Base-by-base conservation (phyloP, 2,329 filamentous ascomycete species). In the Metarhizium humberi region DNA sequence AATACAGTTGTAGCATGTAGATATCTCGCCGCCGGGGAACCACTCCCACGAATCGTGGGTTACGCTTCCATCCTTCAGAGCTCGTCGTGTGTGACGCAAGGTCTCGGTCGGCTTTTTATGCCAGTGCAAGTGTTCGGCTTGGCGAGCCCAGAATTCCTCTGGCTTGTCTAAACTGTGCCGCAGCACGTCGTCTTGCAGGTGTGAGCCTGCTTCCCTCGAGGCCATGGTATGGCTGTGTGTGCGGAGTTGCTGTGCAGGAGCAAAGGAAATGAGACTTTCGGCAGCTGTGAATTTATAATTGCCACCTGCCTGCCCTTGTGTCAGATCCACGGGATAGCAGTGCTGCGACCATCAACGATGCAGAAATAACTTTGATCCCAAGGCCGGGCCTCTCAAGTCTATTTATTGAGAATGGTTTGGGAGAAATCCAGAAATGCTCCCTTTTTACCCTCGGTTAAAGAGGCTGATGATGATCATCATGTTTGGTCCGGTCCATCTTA, bases 11-110 rank as follows among this genome's bases (percentile, higher is more conserved):
- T 90, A 95, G 62, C 88, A 90, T 0, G 90, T 96, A 43, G 88
- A 94, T 62, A 97, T 88, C 73, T 94, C 85, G 59, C 92, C 92
- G 59, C 84, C 89, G 0, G 88, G 82, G 62, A 95, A 96, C 92
- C 92, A 97, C 59, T 84, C 81, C 91, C 92, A 96, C 66, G 87
- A 84, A 46, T 83, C 78, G 66, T 95, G 85, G 16, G 76, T 74
- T n/a, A 76, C 71, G 55, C 84, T 85, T 60, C 73, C 85, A 59
- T 73, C 80, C 53, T 76, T 71, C 4, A 94, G 75, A 7, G 75
- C 81, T 70, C 88, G 92, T 50, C 78, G 82, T 20, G 76, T 79
- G 43, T 73, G 75, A 3, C 73, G 73, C 25, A 95, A 78, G 0
- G 82, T 80, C 0, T 78, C 75, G 13, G 79, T 79, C 7, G 92